Evolutionary conservation across 257 asterid genomes (phyloP).

Genomic region (Henckelia pumila): DNA sequence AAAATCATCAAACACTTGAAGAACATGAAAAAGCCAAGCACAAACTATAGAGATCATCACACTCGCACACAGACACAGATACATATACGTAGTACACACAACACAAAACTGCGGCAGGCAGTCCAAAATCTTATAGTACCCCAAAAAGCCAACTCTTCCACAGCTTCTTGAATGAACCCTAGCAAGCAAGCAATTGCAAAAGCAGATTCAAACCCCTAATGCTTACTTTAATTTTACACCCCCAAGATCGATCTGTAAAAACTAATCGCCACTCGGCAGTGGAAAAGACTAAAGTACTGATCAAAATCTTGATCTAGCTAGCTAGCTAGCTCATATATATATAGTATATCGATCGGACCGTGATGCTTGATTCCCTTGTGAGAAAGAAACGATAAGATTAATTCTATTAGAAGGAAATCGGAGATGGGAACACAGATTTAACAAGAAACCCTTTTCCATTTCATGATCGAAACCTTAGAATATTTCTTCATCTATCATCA

Average conservation of each 20-base stretch:
- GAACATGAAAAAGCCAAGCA: no score
- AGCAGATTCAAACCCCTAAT: neutral
- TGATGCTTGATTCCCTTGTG: neutral
- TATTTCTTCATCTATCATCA: no score
- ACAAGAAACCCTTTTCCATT: neutral
- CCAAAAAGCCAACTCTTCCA: no score
- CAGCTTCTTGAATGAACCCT: neutral
- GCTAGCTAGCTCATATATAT: no score
- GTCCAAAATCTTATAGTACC: neutral
- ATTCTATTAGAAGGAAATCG: neutral
- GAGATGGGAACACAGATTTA: neutral
- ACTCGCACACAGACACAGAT: no score
- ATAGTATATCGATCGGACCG: neutral
- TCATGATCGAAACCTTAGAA: no score
- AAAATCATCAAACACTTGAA: no score
- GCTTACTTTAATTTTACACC: neutral
- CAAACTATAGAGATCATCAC: no score
- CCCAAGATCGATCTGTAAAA: neutral
- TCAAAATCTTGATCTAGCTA: neutral
- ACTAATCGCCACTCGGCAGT: neutral
- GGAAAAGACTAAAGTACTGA: no score
- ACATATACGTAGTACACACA: no score
- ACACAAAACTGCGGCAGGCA: neutral
- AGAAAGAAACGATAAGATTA: neutral
- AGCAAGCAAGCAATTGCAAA: neutral